A percentile compares a stretch with the other conserved stretches of the same genome.
phyloP scores from a whole-genome alignment of 805 yeast species.

The Saccharomyces paradoxus region DNA sequence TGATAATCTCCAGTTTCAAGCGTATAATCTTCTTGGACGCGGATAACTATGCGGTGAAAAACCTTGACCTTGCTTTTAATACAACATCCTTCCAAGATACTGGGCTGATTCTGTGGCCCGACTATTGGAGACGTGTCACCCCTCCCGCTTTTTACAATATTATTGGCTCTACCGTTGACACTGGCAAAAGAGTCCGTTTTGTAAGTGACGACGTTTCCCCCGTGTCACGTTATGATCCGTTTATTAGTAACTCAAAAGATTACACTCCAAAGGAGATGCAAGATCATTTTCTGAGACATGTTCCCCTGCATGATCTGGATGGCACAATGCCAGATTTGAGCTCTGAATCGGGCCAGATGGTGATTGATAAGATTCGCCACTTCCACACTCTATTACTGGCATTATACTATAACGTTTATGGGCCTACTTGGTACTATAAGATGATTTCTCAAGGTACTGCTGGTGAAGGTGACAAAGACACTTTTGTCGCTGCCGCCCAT shows the following conservation, averaged over 20 bases:
- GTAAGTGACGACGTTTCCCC: constrained; percentile 22
- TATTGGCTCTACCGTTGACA: constrained; percentile 34
- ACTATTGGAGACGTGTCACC: constrained; percentile 64
- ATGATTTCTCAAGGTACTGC: constrained; percentile 63
- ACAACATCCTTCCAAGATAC: constrained; percentile 37
- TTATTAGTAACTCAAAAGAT: neutral
- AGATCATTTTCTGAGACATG: constrained; percentile 16
- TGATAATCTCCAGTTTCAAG: constrained; percentile 69
- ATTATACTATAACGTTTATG: constrained; percentile 56
- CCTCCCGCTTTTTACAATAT: constrained; percentile 53
- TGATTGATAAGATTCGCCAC: constrained; percentile 54
- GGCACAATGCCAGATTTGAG: constrained; percentile 62
- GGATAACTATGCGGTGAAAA: constrained; percentile 51
- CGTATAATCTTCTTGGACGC: constrained; percentile 68
- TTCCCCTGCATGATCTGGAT: constrained; percentile 51
- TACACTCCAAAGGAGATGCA: constrained; percentile 2
- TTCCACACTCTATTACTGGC: constrained; percentile 50
- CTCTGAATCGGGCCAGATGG: constrained; percentile 61
- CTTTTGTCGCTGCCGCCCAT: constrained; percentile 62
- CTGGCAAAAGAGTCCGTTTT: constrained; percentile 30
- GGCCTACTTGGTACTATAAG: constrained; percentile 61
- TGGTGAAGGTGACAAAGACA: constrained; percentile 78
- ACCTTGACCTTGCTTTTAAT: constrained; percentile 39
- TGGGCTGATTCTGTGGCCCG: constrained; percentile 68
- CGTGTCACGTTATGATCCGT: constrained; percentile 7